Percentiles rank a stretch among this genome's conserved stretches.
Conservation (phyloP, 1,284 basidiomycete genomes). For the Austropuccinia psidii region DNA sequence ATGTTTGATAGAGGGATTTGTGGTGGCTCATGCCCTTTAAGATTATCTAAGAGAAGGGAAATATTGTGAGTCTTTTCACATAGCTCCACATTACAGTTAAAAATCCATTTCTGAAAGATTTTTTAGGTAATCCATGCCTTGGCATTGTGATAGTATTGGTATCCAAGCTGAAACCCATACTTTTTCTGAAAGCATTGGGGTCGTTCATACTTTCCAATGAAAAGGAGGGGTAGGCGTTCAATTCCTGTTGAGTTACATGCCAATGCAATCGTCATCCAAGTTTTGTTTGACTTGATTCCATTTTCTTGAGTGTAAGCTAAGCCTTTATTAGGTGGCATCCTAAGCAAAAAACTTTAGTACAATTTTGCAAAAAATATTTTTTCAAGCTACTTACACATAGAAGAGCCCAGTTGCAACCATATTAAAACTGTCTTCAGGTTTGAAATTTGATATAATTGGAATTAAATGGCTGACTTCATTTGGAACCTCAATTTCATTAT, state of each 20-base stretch:
- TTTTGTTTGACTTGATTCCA: not conserved
- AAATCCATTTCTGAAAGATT: conserved; percentile 24
- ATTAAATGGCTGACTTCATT: not conserved
- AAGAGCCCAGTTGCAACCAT: not conserved
- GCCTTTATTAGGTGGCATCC: conserved; percentile 21
- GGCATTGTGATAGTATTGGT: conserved; percentile 1
- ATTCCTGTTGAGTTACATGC: conserved; percentile 2
- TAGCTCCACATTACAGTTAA: not conserved
- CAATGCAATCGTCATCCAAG: not conserved
- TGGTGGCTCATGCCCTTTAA: not conserved
- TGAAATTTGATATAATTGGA: not conserved
- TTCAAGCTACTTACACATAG: not conserved
- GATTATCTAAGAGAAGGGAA: not conserved
- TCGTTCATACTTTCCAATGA: conserved; percentile 3
- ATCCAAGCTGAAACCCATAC: not conserved
- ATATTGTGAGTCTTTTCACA: not conserved
- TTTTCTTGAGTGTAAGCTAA: not conserved
- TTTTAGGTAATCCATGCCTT: not conserved
- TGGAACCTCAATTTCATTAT: not conserved
- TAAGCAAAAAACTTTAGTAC: not conserved
- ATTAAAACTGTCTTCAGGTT: not conserved
- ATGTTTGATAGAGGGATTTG: conserved; percentile 18
- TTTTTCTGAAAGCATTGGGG: not conserved
- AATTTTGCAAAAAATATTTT: no score
- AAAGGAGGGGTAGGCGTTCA: not conserved